Base-by-base conservation (phyloP, 768 basidiomycete species). In the Sporobolomyces pararoseus region DNA sequence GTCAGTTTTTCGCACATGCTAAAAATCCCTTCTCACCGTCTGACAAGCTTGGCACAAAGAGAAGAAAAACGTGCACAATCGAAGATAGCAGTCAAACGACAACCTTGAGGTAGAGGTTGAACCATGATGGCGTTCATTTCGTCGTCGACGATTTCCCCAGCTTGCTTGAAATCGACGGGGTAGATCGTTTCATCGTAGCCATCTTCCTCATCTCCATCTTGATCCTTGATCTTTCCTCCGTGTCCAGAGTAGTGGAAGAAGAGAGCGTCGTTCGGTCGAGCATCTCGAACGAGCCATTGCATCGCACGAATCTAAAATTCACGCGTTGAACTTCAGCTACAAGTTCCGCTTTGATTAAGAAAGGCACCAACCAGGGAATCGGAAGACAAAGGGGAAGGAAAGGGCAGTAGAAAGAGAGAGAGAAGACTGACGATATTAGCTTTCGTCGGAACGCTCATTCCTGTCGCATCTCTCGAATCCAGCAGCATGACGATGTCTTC, bases 161-260 rank as follows among this genome's bases (percentile, higher is more conserved):
- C 83, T 25, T 77, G 77, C 74, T 90, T 84, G 82, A 86, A 83
- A 78, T 91, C 84, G 71, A 92, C 81, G 0, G 95, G 95, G 77
- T 93, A 96, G 68, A 98, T 92, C 44, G 78, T 81, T 79, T 92
- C 90, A 74, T 93, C 90, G 72, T 80, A 85, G 17, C 92, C 92
- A 78, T 93, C 91, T 0, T 80, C 85, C 79, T 94, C 90, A 75
- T 93, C 90, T 1, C 90, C 90, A 73, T 91, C 86, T 4, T 80
- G 39, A 79, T 96, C 95, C 70, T 88, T 84, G 0, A 88, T 88
- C 80, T 93, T 93, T 19, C 91, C 93, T 44, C 95, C 95, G 73
- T 98, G 95, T 19, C 94, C 94, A 27, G 63, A 70, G 72, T 62
- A 94, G 73, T 93, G 92, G 83, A 94, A 89, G 82, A 93, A 92